These are phyloP conservation scores for Chytridium lagenaria DNA, from an alignment of 371 early-diverging fungal species.

Conservation along the genomic window DNA sequence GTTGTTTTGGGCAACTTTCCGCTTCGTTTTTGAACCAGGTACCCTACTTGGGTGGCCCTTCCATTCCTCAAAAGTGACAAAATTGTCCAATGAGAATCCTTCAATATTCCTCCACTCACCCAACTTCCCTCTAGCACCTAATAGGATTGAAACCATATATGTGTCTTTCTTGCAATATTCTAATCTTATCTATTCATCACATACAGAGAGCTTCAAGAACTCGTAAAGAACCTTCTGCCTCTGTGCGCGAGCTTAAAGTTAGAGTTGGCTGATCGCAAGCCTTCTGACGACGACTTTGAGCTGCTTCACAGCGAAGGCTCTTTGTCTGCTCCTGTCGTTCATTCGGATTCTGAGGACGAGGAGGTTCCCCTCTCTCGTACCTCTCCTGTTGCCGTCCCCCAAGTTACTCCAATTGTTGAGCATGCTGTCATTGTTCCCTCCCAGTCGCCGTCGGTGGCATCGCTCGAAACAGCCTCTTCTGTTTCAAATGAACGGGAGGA, in stretches of 20 bases:
- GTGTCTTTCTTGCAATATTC: constrained; percentile 1
- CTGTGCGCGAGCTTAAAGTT: background rate
- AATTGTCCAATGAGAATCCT: background rate
- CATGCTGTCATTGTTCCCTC: too few species aligned
- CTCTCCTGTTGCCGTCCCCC: too few species aligned
- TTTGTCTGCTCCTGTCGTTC: background rate
- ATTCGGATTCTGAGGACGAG: constrained; percentile 1
- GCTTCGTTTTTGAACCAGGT: too few species aligned
- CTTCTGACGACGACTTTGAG: constrained; percentile 11
- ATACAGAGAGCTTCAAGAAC: constrained; percentile 2
- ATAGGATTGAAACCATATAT: background rate
- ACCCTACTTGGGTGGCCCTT: too few species aligned
- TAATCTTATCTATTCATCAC: background rate
- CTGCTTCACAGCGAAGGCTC: background rate
- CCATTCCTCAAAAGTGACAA: too few species aligned
- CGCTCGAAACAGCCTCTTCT: too few species aligned
- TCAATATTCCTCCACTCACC: background rate
- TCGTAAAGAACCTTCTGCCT: background rate
- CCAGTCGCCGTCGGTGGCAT: too few species aligned
- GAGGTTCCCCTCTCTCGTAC: too few species aligned
- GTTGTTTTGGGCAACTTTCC: too few species aligned
- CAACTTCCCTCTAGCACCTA: too few species aligned
- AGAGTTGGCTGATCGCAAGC: background rate
- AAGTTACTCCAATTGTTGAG: too few species aligned
- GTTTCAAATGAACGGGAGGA: too few species aligned